Evolutionary conservation across 148 eudicot species (phyloP).

Genomic region (Vaccinium darrowii): DNA sequence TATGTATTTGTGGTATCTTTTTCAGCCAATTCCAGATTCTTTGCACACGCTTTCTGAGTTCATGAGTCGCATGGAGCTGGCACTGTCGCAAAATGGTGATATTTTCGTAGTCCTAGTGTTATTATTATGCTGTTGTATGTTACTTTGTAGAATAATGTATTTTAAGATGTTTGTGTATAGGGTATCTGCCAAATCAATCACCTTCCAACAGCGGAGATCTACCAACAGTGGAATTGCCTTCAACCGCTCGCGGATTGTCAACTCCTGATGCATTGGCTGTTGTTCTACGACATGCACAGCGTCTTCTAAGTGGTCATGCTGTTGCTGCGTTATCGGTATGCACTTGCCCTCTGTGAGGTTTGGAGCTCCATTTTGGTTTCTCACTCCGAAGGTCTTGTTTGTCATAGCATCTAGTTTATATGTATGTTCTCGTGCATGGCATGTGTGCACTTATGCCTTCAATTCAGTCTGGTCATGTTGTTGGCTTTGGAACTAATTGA

Average conservation of each 20-base stretch:
- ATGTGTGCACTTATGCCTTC: neutral
- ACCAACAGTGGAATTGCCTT: constrained; percentile 47
- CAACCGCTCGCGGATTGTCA: constrained; percentile 58
- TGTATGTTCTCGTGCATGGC: neutral
- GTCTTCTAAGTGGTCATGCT: constrained; percentile 62
- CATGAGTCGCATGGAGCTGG: constrained; percentile 80
- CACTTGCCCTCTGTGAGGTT: neutral
- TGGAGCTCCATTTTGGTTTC: neutral
- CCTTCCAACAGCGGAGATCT: constrained; percentile 33
- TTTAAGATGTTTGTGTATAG: constrained; percentile 25
- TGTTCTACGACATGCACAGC: constrained; percentile 67
- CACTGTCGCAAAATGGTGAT: constrained; percentile 73
- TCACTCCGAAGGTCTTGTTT: neutral
- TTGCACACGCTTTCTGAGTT: constrained; percentile 80
- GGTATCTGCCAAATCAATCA: constrained; percentile 48
- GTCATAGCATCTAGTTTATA: neutral
- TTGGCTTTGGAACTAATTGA: neutral
- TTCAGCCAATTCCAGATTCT: constrained; percentile 93
- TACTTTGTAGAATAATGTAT: neutral
- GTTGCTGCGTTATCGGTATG: constrained; percentile 75
- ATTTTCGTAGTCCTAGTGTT: neutral
- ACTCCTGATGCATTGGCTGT: constrained; percentile 66
- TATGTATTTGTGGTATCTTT: constrained; percentile 8
- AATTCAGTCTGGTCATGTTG: neutral
- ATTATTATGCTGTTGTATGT: neutral